phyloP scores from a whole-genome alignment of 768 basidiomycete genomes.

The Kwoniella dendrophila region DNA sequence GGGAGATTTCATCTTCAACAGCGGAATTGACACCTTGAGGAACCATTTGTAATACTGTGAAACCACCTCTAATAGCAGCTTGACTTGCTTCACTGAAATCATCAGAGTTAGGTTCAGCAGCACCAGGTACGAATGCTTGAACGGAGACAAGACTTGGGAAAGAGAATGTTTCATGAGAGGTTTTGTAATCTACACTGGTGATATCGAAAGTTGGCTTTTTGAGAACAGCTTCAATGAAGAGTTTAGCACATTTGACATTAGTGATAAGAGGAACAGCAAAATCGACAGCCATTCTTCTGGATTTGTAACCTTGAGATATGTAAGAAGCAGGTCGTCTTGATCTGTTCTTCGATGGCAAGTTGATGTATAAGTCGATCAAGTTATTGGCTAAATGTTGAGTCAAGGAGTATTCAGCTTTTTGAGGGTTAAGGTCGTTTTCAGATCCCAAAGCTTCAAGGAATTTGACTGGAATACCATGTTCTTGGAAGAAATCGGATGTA shows the following conservation, averaged over 20 bases:
- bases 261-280: slow-evolving; percentile 96
- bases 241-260: slow-evolving; percentile 97
- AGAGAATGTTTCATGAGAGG: slow-evolving; percentile 81
- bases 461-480: slow-evolving; percentile 97
- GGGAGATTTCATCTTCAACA: slow-evolving; percentile 69
- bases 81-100: slow-evolving; percentile 72
- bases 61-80: slow-evolving; percentile 84
- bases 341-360: slow-evolving; percentile 95
- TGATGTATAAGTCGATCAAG: slow-evolving; percentile 99
- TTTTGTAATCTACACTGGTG: slow-evolving; percentile 88
- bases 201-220: slow-evolving; percentile 84
- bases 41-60: slow-evolving; percentile 79
- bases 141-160: slow-evolving; percentile 93
- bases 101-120: slow-evolving; percentile 62
- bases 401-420: slow-evolving; percentile 96
- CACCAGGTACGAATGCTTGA: slow-evolving; percentile 76
- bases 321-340: slow-evolving; percentile 97
- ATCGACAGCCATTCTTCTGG: slow-evolving; percentile 98
- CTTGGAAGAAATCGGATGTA: slow-evolving; percentile 93
- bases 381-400: slow-evolving; percentile 91
- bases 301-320: slow-evolving; percentile 92
- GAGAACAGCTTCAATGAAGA: slow-evolving; percentile 79
- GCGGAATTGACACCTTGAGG: slow-evolving; percentile 67
- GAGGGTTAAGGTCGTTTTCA: slow-evolving; percentile 66
- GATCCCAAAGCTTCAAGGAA: slow-evolving; percentile 82